These are phyloP conservation scores for Yamadazyma blattariae DNA, from an alignment of 1,139 yeast species.

Conservation along the genomic window DNA sequence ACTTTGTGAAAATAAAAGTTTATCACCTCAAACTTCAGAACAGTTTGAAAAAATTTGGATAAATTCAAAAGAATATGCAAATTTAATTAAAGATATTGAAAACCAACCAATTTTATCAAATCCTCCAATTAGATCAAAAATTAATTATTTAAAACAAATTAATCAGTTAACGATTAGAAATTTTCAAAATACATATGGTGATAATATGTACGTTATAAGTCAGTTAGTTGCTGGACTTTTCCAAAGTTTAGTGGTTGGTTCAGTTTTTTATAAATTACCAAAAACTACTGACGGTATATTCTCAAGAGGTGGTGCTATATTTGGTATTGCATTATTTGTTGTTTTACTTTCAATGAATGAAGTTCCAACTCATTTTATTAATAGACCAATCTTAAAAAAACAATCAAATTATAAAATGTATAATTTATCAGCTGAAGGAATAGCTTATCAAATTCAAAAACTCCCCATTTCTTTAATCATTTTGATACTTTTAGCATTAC, in stretches of 20 bases:
- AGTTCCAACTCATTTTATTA: slow-evolving; percentile 44
- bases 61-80: slow-evolving; percentile 47
- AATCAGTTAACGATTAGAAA: slow-evolving; percentile 46
- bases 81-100: slow-evolving; percentile 30
- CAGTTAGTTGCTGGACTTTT: slow-evolving; percentile 44
- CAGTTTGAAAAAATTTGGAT: slow-evolving; percentile 70
- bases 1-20: slow-evolving; percentile 30
- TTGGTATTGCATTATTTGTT: slow-evolving; percentile 52
- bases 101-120: slow-evolving; percentile 19
- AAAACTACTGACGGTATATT: slow-evolving; percentile 44
- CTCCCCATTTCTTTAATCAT: slow-evolving; percentile 46
- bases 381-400: slow-evolving; percentile 53
- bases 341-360: slow-evolving; percentile 57
- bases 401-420: slow-evolving; percentile 56
- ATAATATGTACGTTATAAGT: slow-evolving; percentile 47
- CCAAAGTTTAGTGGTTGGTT: slow-evolving; percentile 54
- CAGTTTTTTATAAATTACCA: slow-evolving; percentile 48
- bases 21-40: slow-evolving; percentile 67
- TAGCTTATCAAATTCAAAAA: slow-evolving; percentile 44
- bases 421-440: slow-evolving; percentile 59
- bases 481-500: slow-evolving; percentile 45
- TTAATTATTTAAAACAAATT: slow-evolving; percentile 45
- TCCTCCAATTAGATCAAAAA: slow-evolving; percentile 5
- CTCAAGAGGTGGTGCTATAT: slow-evolving; percentile 57
- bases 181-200: slow-evolving; percentile 49